Base-by-base conservation (phyloP, 2,329 filamentous ascomycete genomes). In the Escovopsis sp. region DNA sequence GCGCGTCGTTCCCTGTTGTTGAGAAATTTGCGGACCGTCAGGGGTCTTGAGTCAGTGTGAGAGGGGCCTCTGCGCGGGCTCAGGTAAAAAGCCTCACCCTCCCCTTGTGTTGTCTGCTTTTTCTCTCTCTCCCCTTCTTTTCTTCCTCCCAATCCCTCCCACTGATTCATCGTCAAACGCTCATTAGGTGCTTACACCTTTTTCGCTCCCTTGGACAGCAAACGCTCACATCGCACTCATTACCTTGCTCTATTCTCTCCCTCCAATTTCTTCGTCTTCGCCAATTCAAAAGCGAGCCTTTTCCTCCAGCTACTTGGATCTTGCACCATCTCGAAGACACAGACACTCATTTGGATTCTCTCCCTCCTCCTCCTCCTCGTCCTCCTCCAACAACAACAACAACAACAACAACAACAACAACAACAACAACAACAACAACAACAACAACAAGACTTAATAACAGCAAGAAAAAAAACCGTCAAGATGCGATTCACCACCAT, bases 401-500 rank as follows among this genome's bases (percentile, higher is more conserved):
- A 12, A 28, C 33, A 41, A 37, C n/a, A 9, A 15, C 35, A 19
- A 12, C 28, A 6, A 30, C 28, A 30, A 6, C 28, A 34, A 26
- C 6, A 12, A 42, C 18, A 12, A 28, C 28, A 6, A 30, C 28
- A 30, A 6, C 28, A 34, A 26, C 6, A 12, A 42, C 18, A 12
- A 28, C 33, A 41, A 37, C n/a, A 9, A 15, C 35, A 19, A 12
- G 15, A 7, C 23, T n/a, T 34, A 38, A 38, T 19, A n/a, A 38
- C 18, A 38, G 12, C n/a, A 38, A 26, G 15, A 38, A 38, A 38
- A n/a, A 38, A 38, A 10, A 45, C 45, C 43, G 38, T 51, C 64
- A 68, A 58, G 49, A 71, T 71, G 68, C 65, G 63, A 53, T 62
- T 66, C 61, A 58, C 65, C 48, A 57, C 55, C 54, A 50, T 69